A percentile compares a stretch with the other conserved stretches of the same genome.
Conservation (phyloP, 2,329 filamentous ascomycete species). For the Verticillium alfalfae region DNA sequence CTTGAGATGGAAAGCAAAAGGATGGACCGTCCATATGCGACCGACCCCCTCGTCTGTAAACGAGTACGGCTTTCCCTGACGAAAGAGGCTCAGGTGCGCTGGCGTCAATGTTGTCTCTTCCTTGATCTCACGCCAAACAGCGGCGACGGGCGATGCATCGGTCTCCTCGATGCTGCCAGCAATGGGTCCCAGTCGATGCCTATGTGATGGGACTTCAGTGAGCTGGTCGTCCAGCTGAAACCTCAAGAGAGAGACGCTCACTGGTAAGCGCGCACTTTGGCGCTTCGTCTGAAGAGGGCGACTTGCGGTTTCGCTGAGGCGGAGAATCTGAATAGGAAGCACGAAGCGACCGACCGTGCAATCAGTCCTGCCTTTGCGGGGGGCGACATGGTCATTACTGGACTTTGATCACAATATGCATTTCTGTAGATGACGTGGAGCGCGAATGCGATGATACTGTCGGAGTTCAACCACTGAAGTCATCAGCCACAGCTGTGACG, state of each 20-base stretch:
- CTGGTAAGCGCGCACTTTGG: slow-evolving; percentile 54
- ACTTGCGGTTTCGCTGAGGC: slow-evolving; percentile 37
- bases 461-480: neutral
- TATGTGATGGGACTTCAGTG: slow-evolving; percentile 12
- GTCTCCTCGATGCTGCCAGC: slow-evolving; percentile 53
- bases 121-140: slow-evolving; percentile 56
- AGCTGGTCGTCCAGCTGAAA: neutral
- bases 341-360: slow-evolving; percentile 36
- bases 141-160: slow-evolving; percentile 46
- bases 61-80: slow-evolving; percentile 52
- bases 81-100: slow-evolving; percentile 41
- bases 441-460: neutral
- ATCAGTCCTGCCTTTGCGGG: neutral
- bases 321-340: slow-evolving; percentile 44
- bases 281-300: slow-evolving; percentile 58
- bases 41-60: slow-evolving; percentile 48
- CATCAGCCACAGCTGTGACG: neutral
- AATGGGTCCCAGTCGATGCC: slow-evolving; percentile 54
- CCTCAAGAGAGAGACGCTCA: slow-evolving; percentile 23
- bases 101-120: slow-evolving; percentile 56
- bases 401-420: neutral
- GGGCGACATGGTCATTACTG: neutral
- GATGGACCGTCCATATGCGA: slow-evolving; percentile 57
- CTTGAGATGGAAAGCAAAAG: slow-evolving; percentile 53
- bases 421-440: neutral